A percentile compares a stretch with the other conserved stretches of the same genome.
Evolutionary conservation across 192 early-diverging fungal genomes (phyloP).

Genomic region (Backusella westeae): DNA sequence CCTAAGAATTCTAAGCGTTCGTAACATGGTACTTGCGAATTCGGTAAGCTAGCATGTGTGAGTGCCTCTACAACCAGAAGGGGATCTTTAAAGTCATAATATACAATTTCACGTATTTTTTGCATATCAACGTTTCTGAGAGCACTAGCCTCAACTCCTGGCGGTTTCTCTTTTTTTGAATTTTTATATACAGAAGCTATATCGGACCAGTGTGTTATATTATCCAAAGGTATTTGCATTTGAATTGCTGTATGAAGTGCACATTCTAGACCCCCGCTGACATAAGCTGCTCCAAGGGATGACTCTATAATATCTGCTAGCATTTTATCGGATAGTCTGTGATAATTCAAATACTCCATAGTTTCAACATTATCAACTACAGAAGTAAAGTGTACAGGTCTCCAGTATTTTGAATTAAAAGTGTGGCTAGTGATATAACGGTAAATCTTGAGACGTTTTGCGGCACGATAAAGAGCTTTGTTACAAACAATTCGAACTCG

Average conservation of each 20-base stretch:
- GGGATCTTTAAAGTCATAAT: slow-evolving; percentile 73
- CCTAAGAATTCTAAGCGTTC: slow-evolving; percentile 92
- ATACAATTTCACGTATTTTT: slow-evolving; percentile 39
- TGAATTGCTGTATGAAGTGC: slow-evolving; percentile 55
- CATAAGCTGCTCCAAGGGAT: slow-evolving; percentile 70
- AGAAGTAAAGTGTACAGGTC: slow-evolving; percentile 40
- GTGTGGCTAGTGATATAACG: slow-evolving; percentile 59
- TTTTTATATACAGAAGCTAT: slow-evolving; percentile 28
- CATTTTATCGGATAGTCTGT: slow-evolving; percentile 73
- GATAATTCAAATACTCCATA: slow-evolving; percentile 22
- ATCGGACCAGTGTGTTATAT: slow-evolving; percentile 46
- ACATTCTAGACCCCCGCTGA: slow-evolving; percentile 50
- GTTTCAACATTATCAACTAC: slow-evolving; percentile 16
- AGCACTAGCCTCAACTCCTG: slow-evolving; percentile 13
- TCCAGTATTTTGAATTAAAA: slow-evolving; percentile 57
- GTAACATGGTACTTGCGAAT: slow-evolving; percentile 63
- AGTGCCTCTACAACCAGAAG: slow-evolving; percentile 73
- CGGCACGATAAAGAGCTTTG: slow-evolving; percentile 56
- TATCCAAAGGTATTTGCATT: slow-evolving; percentile 52
- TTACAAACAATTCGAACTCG: slow-evolving; percentile 78
- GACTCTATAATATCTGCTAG: slow-evolving; percentile 87
- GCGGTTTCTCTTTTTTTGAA: slow-evolving; percentile 7
- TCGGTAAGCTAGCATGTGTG: slow-evolving; percentile 74
- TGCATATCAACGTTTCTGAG: slow-evolving; percentile 19
- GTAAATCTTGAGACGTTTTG: slow-evolving; percentile 50